Conservation (phyloP, 2,329 filamentous ascomycete genomes). For the Hortaea werneckii region DNA sequence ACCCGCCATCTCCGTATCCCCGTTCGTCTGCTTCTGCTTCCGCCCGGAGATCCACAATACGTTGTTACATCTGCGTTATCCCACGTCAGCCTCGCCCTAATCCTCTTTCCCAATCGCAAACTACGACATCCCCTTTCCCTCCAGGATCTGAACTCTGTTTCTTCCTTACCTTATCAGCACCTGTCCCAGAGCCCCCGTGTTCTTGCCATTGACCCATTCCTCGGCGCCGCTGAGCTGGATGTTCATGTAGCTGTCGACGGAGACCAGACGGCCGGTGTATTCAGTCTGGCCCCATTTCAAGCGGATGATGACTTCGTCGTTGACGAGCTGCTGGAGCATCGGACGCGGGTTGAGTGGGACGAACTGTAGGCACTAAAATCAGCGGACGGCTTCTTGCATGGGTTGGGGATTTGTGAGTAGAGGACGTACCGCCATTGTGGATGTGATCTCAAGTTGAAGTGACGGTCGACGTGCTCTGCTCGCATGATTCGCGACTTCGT, state of each 20-base stretch:
- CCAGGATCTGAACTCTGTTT: neutral
- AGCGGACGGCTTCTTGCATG: neutral
- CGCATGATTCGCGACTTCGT: no score
- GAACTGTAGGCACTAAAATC: slow-evolving; percentile 38
- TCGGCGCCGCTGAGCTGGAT: slow-evolving; percentile 83
- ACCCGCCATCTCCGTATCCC: slow-evolving; percentile 31
- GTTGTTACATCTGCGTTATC: slow-evolving; percentile 67
- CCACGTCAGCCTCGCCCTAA: slow-evolving; percentile 2
- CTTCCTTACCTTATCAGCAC: slow-evolving; percentile 73
- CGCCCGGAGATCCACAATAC: slow-evolving; percentile 75
- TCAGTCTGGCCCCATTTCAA: slow-evolving; percentile 98
- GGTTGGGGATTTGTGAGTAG: neutral
- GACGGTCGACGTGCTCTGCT: neutral
- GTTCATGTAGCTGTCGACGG: slow-evolving; percentile 98
- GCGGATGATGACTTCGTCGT: slow-evolving; percentile 81
- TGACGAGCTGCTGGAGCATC: slow-evolving; percentile 89
- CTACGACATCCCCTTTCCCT: neutral
- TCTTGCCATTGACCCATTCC: slow-evolving; percentile 84
- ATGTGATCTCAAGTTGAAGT: neutral
- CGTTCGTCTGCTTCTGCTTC: slow-evolving; percentile 17
- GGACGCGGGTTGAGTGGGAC: slow-evolving; percentile 94
- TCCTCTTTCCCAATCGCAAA: neutral
- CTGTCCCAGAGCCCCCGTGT: slow-evolving; percentile 74
- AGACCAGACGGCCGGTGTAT: slow-evolving; percentile 88
- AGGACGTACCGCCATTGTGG: neutral